Base-by-base conservation (phyloP, 2,329 filamentous ascomycete species). In the Knufia petricola region DNA sequence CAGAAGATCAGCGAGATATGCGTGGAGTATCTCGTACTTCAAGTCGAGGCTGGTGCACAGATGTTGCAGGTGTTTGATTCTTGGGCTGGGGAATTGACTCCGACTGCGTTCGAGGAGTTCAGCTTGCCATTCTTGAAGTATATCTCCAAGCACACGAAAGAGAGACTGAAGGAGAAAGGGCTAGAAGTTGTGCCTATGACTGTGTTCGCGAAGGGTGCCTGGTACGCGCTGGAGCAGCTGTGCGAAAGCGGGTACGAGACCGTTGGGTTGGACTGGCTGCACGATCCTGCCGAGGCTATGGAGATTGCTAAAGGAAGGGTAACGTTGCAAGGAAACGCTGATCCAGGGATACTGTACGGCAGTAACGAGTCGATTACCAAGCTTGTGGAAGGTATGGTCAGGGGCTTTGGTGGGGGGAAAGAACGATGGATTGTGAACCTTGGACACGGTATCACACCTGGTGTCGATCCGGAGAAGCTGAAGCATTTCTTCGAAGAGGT, bases 61-160 rank as follows among this genome's bases (percentile, higher is more conserved):
- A 78, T 95, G 63, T 74, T 96, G 23, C 92, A 96, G 75, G 87
- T 98, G 10, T 98, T 98, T 62, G 92, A 98, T 65, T 96, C 90
- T 0, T 98, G 92, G 90, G 92, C 92, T 1, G 89, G 88, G 36
- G 92, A 98, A 69, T 75, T 98, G 39, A 88, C 85, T 7, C 90
- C 92, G 1, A 69, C 78, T 4, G 80, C 85, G 1, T 98, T 95
- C 72, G 82, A 82, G 62, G 74, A 82, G 49, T 94, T 96, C 65
- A 83, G 87, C 1, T 78, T 92, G 57, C 92, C 92, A 1, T 95
- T 90, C 63, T 75, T 98, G 46, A 77, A 78, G 37, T 81, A 89
- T 63, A 96, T 98, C 58, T 81, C 88, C 9, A 74, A 84, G 57
- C 78, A 89, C 57, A 76, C 98, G 2, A 90, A 90, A 1, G 74